Evolutionary conservation across 768 basidiomycete species (phyloP), one percentile per base, ranked within the genome.

Genomic region (Suillus subaureus): DNA sequence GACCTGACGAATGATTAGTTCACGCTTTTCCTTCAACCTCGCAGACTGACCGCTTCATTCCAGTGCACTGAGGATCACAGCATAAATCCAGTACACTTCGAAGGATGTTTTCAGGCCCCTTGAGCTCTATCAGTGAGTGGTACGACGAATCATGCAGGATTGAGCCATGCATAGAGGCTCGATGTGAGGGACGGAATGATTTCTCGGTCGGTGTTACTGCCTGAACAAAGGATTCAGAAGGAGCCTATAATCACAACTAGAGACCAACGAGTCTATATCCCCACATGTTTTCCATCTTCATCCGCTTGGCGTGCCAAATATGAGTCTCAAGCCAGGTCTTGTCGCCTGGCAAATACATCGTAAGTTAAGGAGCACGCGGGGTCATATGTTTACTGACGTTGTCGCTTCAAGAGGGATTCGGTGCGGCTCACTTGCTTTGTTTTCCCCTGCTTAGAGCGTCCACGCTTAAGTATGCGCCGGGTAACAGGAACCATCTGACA

Each of bases 301-400:
- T 97, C 7, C 97, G 87, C 77, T 98, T 99, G 1, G 96, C 93
- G 71, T 98, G 97, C 94, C 96, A 99, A 23, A 99, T 78, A 75
- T 99, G 97, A 6, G 96, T 97, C 74, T 97, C 94, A 0, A 99
- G 86, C 97, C 97, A 99, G 15, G 84, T 80, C 75, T 98, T 98
- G 68, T 92, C 84, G 37, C 82, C 96, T 97, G 68, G 2, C 49
- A 58, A 33, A 43, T 6, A 60, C 58, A 61, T 51, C 21, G 55
- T 21, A 60, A 52, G 8, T 39, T 18, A 7, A 11, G 57, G 52
- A 5, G 43, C 15, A 40, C 39, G 9, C 3, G 11, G 4, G 13
- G 62, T 78, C 35, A 54, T 3, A 11, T 40, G 26, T 72, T 60
- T 21, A 64, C 47, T 68, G 68, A 97, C 97, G 78, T 76, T 97